phyloP scores from a whole-genome alignment of 192 early-diverging fungal species.

The Pilaira anomala region DNA sequence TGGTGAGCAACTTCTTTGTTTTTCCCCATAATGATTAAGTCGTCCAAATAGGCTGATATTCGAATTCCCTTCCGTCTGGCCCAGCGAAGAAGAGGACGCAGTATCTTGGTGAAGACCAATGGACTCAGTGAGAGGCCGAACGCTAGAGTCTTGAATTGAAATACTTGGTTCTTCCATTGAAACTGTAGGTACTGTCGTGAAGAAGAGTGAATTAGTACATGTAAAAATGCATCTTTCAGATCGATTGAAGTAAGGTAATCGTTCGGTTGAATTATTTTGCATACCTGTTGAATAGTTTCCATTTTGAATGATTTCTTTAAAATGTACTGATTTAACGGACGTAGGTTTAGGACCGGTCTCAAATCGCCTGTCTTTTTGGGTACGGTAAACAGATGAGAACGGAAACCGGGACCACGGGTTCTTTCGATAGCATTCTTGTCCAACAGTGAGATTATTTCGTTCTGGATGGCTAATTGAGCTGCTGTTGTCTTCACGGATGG shows the following conservation, averaged over 20 bases:
- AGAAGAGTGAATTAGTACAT: slow-evolving; percentile 23
- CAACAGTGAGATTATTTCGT: too few species aligned
- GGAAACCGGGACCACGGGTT: slow-evolving; percentile 25
- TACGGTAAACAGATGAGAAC: slow-evolving; percentile 27
- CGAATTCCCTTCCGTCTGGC: not conserved
- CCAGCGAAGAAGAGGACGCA: slow-evolving; percentile 3
- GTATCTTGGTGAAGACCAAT: slow-evolving; percentile 11
- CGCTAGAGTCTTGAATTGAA: slow-evolving; percentile 19
- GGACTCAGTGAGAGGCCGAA: slow-evolving; percentile 16
- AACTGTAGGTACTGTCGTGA: slow-evolving; percentile 33
- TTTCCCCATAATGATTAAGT: slow-evolving; percentile 1
- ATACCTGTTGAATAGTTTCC: slow-evolving; percentile 28
- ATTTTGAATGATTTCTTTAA: slow-evolving; percentile 27
- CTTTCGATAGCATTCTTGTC: too few species aligned
- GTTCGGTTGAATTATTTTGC: slow-evolving; percentile 16
- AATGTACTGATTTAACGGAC: slow-evolving; percentile 10
- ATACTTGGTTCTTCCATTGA: slow-evolving; percentile 22
- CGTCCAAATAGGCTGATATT: slow-evolving; percentile 7
- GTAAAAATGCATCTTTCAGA: slow-evolving; percentile 39
- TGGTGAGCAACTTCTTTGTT: not conserved
- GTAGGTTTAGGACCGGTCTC: slow-evolving; percentile 33
- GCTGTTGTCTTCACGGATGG: too few species aligned
- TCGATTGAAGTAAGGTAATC: slow-evolving; percentile 34
- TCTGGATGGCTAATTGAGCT: too few species aligned
- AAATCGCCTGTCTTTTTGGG: slow-evolving; percentile 28